phyloP scores from a whole-genome alignment of 83 land plant genomes.

The Diphasiastrum complanatum region DNA sequence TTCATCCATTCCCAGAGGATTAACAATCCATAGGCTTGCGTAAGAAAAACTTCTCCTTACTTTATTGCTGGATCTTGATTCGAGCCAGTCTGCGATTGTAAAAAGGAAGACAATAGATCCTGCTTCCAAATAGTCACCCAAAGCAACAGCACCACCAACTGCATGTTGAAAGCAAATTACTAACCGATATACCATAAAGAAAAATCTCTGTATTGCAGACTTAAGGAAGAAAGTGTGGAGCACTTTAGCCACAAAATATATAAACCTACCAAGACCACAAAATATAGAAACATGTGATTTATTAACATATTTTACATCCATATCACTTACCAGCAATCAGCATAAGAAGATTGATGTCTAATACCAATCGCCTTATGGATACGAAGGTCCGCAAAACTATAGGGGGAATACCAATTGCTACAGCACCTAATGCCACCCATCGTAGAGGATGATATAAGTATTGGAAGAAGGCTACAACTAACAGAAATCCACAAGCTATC shows the following conservation, averaged over 20 bases:
- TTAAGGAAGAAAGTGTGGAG: no score
- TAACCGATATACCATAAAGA: no score
- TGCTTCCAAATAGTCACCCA: constrained; percentile 70
- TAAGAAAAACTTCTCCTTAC: no score
- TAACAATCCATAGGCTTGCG: no score
- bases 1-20: no score
- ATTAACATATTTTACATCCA: no score
- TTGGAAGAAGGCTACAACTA: constrained; percentile 44
- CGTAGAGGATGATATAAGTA: constrained; percentile 44
- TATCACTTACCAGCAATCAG: constrained; percentile 80
- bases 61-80: constrained; percentile 72
- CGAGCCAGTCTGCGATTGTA: constrained; percentile 81
- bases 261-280: no score
- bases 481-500: constrained; percentile 46
- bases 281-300: no score
- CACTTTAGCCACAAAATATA: no score
- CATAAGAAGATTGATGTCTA: constrained; percentile 79
- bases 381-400: constrained; percentile 36
- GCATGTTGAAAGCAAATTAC: no score
- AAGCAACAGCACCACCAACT: constrained; percentile 64
- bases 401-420: constrained; percentile 53
- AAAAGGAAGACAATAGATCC: constrained; percentile 82
- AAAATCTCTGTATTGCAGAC: no score
- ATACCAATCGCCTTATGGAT: constrained; percentile 34
- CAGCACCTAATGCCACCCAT: constrained; percentile 75